A percentile compares a stretch with the other conserved stretches of the same genome.
phyloP scores from a whole-genome alignment of 2,329 filamentous ascomycete genomes.

The Pyrenochaeta sp. region DNA sequence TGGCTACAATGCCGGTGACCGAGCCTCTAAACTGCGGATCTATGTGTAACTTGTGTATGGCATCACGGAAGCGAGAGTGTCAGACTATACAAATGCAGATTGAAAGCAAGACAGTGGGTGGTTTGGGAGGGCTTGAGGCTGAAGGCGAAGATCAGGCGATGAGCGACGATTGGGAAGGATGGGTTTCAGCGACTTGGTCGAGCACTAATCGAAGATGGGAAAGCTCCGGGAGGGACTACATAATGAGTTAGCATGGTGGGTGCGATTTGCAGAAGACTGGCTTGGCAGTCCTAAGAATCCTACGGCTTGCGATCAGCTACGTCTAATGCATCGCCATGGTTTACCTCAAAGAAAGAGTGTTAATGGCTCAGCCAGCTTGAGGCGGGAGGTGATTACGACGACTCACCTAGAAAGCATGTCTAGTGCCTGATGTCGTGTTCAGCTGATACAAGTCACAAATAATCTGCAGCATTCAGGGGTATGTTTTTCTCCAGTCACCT shows the following conservation, averaged over 20 bases:
- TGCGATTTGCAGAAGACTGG: slow-evolving; percentile 3
- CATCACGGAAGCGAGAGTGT: background rate
- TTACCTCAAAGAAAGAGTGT: slow-evolving; percentile 18
- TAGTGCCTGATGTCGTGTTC: slow-evolving; percentile 37
- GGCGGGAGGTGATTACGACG: slow-evolving; percentile 30
- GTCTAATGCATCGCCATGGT: slow-evolving; percentile 8
- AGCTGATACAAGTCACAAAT: slow-evolving; percentile 46
- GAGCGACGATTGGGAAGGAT: background rate
- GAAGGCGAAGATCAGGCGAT: background rate
- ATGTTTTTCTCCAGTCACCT: slow-evolving; percentile 7
- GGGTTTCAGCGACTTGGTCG: background rate
- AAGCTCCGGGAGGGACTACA: background rate
- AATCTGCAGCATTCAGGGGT: slow-evolving; percentile 43
- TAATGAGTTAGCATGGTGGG: background rate
- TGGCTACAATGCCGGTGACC: slow-evolving; percentile 8
- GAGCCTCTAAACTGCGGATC: slow-evolving; percentile 2
- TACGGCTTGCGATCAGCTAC: background rate
- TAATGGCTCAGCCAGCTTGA: slow-evolving; percentile 17
- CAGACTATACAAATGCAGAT: background rate
- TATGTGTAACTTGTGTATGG: background rate
- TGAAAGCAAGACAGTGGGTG: background rate
- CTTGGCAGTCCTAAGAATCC: background rate
- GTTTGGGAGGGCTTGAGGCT: background rate
- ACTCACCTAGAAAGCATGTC: slow-evolving; percentile 29
- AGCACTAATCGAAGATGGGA: background rate